These are phyloP conservation scores for Mortierella sp. DNA, from an alignment of 371 early-diverging fungal genomes.

Conservation along the genomic window DNA sequence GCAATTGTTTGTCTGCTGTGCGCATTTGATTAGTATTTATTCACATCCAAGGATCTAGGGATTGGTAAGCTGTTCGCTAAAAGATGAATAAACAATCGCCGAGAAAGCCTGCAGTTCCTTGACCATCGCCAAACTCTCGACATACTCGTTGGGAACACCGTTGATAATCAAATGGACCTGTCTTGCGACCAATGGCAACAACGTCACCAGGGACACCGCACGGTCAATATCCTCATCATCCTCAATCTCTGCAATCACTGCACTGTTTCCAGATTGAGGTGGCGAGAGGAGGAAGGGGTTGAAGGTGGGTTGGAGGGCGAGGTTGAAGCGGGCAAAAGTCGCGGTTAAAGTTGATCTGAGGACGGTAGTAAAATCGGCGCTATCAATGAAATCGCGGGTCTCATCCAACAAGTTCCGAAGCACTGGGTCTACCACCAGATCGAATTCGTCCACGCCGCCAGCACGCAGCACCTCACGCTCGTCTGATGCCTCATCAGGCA, in stretches of 20 bases:
- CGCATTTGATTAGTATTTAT: neutral
- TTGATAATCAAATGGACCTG: conserved; percentile 76
- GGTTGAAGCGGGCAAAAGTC: conserved; percentile 32
- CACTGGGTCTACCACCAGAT: conserved; percentile 59
- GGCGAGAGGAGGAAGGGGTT: conserved; percentile 41
- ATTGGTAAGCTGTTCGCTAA: conserved; percentile 59
- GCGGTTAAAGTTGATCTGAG: conserved; percentile 31
- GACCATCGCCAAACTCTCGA: conserved; percentile 75
- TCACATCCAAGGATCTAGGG: conserved; percentile 5
- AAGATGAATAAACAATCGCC: conserved; percentile 81
- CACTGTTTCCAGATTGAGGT: neutral
- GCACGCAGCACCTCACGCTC: conserved; percentile 73
- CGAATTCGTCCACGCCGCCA: conserved; percentile 58
- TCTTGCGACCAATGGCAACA: conserved; percentile 83
- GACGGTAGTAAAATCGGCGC: conserved; percentile 52
- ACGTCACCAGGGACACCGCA: conserved; percentile 75
- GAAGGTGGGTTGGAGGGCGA: conserved; percentile 45
- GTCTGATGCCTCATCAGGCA: conserved; percentile 77
- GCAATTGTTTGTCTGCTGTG: neutral
- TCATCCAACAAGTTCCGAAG: conserved; percentile 81
- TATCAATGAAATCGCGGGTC: conserved; percentile 85
- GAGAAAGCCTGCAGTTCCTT: conserved; percentile 82
- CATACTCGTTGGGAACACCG: conserved; percentile 86
- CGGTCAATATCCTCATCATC: conserved; percentile 61
- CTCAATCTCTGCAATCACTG: conserved; percentile 67